Evolutionary conservation across 1,284 basidiomycete genomes (phyloP).

Genomic region (Moesziomyces parantarcticus): DNA sequence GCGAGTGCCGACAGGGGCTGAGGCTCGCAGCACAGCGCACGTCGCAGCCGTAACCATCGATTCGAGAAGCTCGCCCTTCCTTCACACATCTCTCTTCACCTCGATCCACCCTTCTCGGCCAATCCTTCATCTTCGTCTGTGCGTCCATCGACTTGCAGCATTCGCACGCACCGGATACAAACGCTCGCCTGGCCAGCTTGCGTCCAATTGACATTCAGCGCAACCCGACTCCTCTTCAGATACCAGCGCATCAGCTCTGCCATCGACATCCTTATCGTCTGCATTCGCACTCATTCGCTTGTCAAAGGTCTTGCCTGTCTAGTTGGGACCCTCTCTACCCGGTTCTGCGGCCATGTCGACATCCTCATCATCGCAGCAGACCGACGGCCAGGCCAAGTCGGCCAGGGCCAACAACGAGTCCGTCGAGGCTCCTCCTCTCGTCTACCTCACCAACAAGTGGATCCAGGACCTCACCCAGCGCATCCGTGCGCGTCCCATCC

Average conservation of each 20-base stretch:
- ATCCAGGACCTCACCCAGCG: conserved; percentile 87
- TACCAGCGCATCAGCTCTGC: not conserved
- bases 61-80: conserved; percentile 4
- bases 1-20: not conserved
- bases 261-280: no score
- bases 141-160: not conserved
- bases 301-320: no score
- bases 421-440: conserved; percentile 72
- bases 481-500: conserved; percentile 88
- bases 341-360: not conserved
- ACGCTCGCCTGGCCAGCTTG: no score
- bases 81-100: no score
- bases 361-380: conserved; percentile 5
- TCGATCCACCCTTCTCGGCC: not conserved
- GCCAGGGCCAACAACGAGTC: conserved; percentile 16
- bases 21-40: not conserved
- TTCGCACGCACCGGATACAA: not conserved
- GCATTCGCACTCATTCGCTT: no score
- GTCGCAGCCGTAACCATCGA: not conserved
- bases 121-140: not conserved
- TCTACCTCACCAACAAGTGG: conserved; percentile 85
- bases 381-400: conserved; percentile 9
- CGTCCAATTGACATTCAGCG: no score
- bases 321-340: no score
- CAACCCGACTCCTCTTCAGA: not conserved